Evolutionary conservation across 2,329 filamentous ascomycete species (phyloP).

Genomic region (Phoma sp.): DNA sequence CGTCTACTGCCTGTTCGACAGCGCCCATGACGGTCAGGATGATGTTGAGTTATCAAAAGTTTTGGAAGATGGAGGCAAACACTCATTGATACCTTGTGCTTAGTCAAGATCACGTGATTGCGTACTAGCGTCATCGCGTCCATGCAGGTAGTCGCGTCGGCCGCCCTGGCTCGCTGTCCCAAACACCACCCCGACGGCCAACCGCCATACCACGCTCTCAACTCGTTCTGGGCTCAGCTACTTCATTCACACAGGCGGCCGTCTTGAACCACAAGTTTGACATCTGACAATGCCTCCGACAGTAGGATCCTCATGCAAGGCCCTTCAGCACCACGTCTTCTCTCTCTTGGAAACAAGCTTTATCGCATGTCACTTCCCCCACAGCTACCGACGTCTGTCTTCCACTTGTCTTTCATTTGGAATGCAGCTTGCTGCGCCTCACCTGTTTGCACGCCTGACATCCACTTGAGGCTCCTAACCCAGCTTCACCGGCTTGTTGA

Average conservation of each 20-base stretch:
- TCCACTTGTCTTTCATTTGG: slow-evolving; percentile 52
- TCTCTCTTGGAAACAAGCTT: slow-evolving; percentile 42
- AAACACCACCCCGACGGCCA: slow-evolving; percentile 25
- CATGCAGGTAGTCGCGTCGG: slow-evolving; percentile 20
- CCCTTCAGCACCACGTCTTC: slow-evolving; percentile 31
- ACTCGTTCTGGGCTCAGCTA: slow-evolving; percentile 2
- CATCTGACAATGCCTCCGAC: slow-evolving; percentile 38
- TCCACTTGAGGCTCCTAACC: slow-evolving; percentile 66
- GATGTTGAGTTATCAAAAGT: neutral
- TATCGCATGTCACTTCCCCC: slow-evolving; percentile 74
- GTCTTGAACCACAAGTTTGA: slow-evolving; percentile 13
- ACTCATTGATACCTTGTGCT: neutral
- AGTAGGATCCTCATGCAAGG: slow-evolving; percentile 33
- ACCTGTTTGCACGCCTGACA: slow-evolving; percentile 50
- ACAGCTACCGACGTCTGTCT: slow-evolving; percentile 79
- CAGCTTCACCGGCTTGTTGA: slow-evolving; percentile 59
- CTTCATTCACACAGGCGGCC: slow-evolving; percentile 2
- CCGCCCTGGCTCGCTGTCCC: neutral
- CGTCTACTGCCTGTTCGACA: slow-evolving; percentile 41
- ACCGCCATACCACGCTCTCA: slow-evolving; percentile 18
- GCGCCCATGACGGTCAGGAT: slow-evolving; percentile 29
- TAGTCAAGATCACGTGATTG: neutral
- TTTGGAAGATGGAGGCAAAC: neutral
- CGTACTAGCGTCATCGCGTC: slow-evolving; percentile 9
- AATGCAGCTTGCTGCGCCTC: slow-evolving; percentile 60